A percentile compares a stretch with the other conserved stretches of the same genome.
Conservation (phyloP, 2,329 filamentous ascomycete species). For the Fonsecaea pugnacius region DNA sequence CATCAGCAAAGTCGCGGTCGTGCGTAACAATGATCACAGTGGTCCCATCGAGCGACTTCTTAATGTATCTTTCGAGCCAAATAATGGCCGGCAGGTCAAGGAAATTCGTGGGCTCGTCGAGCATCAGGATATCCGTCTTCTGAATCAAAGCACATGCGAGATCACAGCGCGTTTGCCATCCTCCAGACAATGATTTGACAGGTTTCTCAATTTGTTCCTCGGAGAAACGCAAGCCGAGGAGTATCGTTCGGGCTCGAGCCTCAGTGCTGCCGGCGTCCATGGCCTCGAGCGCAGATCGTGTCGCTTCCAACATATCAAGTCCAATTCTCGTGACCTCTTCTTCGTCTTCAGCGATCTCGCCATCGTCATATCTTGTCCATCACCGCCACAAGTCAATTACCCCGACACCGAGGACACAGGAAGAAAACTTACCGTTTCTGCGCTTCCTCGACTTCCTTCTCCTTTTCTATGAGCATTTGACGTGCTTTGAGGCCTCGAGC, state of each 20-base stretch:
- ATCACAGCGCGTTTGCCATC: slow-evolving; percentile 73
- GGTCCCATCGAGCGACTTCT: slow-evolving; percentile 59
- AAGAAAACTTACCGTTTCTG: slow-evolving; percentile 51
- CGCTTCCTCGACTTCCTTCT: slow-evolving; percentile 68
- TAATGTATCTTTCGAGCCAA: slow-evolving; percentile 78
- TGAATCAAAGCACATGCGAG: slow-evolving; percentile 71
- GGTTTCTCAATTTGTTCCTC: slow-evolving; percentile 33
- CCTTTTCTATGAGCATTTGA: slow-evolving; percentile 72
- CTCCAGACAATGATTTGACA: slow-evolving; percentile 67
- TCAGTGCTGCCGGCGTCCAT: slow-evolving; percentile 36
- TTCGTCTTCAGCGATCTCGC: slow-evolving; percentile 20
- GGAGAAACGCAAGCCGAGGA: slow-evolving; percentile 34
- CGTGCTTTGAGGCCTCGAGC: slow-evolving; percentile 74
- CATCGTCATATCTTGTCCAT: slow-evolving; percentile 17
- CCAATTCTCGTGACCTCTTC: slow-evolving; percentile 30
- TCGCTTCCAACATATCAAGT: slow-evolving; percentile 34
- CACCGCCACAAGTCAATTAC: background rate
- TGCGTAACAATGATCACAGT: slow-evolving; percentile 76
- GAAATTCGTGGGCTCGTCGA: slow-evolving; percentile 88
- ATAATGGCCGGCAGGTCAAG: slow-evolving; percentile 81
- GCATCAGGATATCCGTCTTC: slow-evolving; percentile 74
- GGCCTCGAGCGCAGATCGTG: slow-evolving; percentile 31
- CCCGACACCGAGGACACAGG: too few species aligned
- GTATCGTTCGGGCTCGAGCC: slow-evolving; percentile 32
- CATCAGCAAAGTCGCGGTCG: slow-evolving; percentile 78